Base-by-base conservation (phyloP, 2,329 filamentous ascomycete species). In the Aotearoamyces nothofagi region DNA sequence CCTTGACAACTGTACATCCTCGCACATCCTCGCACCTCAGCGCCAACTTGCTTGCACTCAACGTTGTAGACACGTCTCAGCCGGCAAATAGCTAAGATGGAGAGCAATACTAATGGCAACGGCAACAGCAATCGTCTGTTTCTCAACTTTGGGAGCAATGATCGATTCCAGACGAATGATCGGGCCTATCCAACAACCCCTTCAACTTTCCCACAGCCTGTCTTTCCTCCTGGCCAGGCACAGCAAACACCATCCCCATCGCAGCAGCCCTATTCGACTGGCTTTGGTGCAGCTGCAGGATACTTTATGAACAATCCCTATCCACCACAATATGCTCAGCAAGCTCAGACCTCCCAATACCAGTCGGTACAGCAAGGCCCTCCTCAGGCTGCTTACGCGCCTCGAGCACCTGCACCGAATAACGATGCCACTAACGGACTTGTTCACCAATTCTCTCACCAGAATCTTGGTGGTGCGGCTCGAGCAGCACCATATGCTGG, bases 401-500 rank as follows among this genome's bases (percentile, higher is more conserved):
- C 45, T 27, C 44, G 49, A 10, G 65, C 63, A 44, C 65, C 70
- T 4, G 68, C 65, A 33, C 53, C 54, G 58, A 69, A 60, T 50
- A 83, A 81, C 46, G 84, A 94, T 49, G 79, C 78, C 42, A 92
- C 87, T 44, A 90, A 83, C 45, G 86, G 84, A 16, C 68, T 96
- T 25, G 84, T 86, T 35, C 83, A 94, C 52, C 90, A 98, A 53
- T 92, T 96, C 55, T 92, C 87, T 33, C 84, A 94, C 55, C 87
- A 96, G 61, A 92, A 94, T 53, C 67, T 96, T 22, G 78, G 80
- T 35, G 72, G 71, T 24, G 73, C 70, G 24, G 73, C 74, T 35
- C 69, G 83, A 40, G 66, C 66, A 16, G 73, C 71, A 35, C 71
- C 74, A 27, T 86, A 84, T 49, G 70, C 63, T 39, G 65, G 69